Base-by-base conservation (phyloP, 2,329 filamentous ascomycete genomes). In the Apiospora sp. region DNA sequence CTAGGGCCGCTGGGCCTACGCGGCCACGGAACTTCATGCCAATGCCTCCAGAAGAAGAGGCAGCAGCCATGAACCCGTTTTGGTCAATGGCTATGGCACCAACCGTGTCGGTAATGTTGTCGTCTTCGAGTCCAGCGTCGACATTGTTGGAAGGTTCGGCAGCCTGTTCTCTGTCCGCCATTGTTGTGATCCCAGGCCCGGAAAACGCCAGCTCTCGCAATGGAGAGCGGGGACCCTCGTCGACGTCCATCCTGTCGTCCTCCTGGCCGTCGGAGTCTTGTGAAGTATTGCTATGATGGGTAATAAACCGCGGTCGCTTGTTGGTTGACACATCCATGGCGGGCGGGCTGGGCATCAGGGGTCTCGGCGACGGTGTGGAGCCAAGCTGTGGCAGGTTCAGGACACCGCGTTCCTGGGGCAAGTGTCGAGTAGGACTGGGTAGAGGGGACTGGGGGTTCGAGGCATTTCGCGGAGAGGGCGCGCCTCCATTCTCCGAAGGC, bases 11-110 rank as follows among this genome's bases (percentile, higher is more conserved):
- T 44, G 96, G 96, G 0, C 96, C 97, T 75, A 98, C 89, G 48
- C 96, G 92, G 7, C 96, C 97, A 73, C 91, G 91, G 82, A 98
- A 95, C 81, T 99, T 99, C 96, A 99, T 98, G 41, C 96, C 96
- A 80, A 99, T 99, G 1, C 96, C 96, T 7, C 96, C 96, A 22
- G 97, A 99, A 1, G 96, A 99, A 1, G 96, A 98, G 22, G 93
- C 96, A 4, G 96, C 96, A 5, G 97, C 96, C 79, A 99, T 98
- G 73, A 93, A 92, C 22, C 96, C 96, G 77, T 88, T 90, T 69
- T 89, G 88, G 79, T 99, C 96, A 75, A 99, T 92, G 14, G 95
- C 96, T 79, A 99, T 98, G 41, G 95, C 96, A 64, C 97, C 96
- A 73, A 99, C 95, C 16, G 96, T 99, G 84, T 99, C 96, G 3